Base-by-base conservation (phyloP, 2,329 filamentous ascomycete species). In the Exophiala xenobiotica region DNA sequence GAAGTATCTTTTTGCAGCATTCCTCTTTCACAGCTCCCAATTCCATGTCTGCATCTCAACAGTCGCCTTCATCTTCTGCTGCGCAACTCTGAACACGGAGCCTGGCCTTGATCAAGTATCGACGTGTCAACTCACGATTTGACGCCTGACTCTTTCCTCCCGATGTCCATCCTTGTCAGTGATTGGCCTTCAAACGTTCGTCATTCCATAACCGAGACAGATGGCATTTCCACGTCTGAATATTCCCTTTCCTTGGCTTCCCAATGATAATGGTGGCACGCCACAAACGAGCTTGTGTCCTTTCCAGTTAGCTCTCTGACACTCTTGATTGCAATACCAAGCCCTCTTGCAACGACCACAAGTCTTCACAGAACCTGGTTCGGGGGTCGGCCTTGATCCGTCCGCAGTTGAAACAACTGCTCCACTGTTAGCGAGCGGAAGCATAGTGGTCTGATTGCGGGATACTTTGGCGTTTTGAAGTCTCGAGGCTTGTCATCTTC, bases 371-470 rank as follows among this genome's bases (percentile, higher is more conserved):
- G 29, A 20, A 9, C 14, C 18, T 16, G 16, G 22, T 9, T 18
- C n/a, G 35, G n/a, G 43, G 20, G 22, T 53, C 50, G 16, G n/a
- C 20, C 20, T 33, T 24, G 29, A 33, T 48, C 14, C 35, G 29
- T 24, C 50, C 50, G 39, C 50, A 53, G 20, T 43, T 18, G 38
- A 42, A 53, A 29, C 50, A 53, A 26, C 50, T 53, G 22, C 8
- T 5, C n/a, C 16, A 27, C n/a, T 5, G 16, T 11, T 16, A 18
- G 12, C 14, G 14, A 35, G 8, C 3, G n/a, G 22, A n/a, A n/a
- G n/a, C n/a, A n/a, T n/a, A n/a, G n/a, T n/a, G n/a, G n/a, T n/a
- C n/a, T n/a, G n/a, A n/a, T n/a, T n/a, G 6, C 11, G 20, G 24
- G 35, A 24, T 19, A 38, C 50, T 29, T 53, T 7, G 50, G 23